Conservation (phyloP, 257 asterid genomes). For the Nicotiana tabacum region DNA sequence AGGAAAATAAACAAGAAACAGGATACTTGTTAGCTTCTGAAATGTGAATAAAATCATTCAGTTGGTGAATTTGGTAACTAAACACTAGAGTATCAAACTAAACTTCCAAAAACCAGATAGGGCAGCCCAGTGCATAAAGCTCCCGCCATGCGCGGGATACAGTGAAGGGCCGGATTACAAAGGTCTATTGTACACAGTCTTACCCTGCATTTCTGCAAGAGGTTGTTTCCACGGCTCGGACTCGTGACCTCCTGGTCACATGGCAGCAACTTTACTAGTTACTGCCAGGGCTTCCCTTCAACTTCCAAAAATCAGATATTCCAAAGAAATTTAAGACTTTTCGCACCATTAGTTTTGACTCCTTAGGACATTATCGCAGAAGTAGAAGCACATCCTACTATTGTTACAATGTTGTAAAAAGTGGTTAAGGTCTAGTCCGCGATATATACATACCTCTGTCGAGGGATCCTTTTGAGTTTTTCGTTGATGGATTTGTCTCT, state of each 20-base stretch:
- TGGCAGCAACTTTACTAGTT: too few relatives aligned
- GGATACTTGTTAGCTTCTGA: neutral
- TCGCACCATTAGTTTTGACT: neutral
- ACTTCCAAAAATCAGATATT: neutral
- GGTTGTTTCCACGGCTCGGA: too few relatives aligned
- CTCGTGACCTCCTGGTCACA: too few relatives aligned
- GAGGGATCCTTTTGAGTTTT: slow-evolving; percentile 51
- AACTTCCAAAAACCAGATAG: neutral
- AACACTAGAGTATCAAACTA: neutral
- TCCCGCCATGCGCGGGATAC: too few relatives aligned
- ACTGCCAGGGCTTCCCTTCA: too few relatives aligned
- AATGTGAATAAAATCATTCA: neutral
- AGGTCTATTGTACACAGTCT: too few relatives aligned
- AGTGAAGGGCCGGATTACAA: too few relatives aligned
- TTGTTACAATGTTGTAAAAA: neutral
- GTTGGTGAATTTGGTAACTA: neutral
- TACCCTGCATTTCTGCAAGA: too few relatives aligned
- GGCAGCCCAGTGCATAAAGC: too few relatives aligned
- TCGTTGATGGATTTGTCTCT: slow-evolving; percentile 43
- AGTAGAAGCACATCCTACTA: neutral
- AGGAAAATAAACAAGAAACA: neutral
- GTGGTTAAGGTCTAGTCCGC: neutral
- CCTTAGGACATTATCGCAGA: neutral
- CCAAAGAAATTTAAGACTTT: neutral
- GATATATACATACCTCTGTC: slow-evolving; percentile 53